Percentiles rank a stretch among this genome's conserved stretches.
Conservation (phyloP, 768 basidiomycete genomes). For the Gautieria morchelliformis region DNA sequence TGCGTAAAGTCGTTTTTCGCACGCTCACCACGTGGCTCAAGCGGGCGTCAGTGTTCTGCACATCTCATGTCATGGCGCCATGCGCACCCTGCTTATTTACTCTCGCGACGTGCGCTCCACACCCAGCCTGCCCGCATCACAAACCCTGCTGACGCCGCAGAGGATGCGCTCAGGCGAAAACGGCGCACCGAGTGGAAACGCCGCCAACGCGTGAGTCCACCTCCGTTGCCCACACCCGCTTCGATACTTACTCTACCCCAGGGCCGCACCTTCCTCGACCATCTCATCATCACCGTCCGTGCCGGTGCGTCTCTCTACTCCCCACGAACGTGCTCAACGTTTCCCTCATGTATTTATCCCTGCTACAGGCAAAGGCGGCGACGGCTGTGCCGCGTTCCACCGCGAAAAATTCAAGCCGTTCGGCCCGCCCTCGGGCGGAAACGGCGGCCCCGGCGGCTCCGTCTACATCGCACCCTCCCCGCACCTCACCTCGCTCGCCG, state of each 20-base stretch:
- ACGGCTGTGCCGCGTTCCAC: constrained; percentile 90
- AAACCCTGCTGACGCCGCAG: not conserved
- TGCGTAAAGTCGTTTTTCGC: too few species aligned
- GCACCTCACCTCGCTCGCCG: constrained; percentile 66
- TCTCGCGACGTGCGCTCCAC: not conserved
- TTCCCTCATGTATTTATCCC: constrained; percentile 3
- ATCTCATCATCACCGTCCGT: constrained; percentile 67
- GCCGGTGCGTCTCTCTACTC: constrained; percentile 44
- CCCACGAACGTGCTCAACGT: constrained; percentile 1
- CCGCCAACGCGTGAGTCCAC: constrained; percentile 19
- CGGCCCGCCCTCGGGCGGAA: constrained; percentile 89
- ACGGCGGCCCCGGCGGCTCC: constrained; percentile 82
- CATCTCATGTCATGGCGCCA: too few species aligned
- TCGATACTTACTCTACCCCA: constrained; percentile 21
- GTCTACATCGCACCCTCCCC: constrained; percentile 78
- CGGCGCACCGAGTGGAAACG: constrained; percentile 17
- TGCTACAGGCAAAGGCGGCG: constrained; percentile 69
- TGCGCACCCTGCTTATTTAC: not conserved
- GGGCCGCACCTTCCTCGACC: constrained; percentile 77
- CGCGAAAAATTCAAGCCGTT: constrained; percentile 77
- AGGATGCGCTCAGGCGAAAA: constrained; percentile 4
- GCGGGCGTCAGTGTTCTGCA: too few species aligned
- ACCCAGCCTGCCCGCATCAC: not conserved
- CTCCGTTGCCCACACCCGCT: not conserved
- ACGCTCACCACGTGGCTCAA: too few species aligned